Evolutionary conservation across 1,284 basidiomycete species (phyloP), one percentile per base, ranked within the genome.

Genomic region (Cutaneotrichosporon daszewskae): DNA sequence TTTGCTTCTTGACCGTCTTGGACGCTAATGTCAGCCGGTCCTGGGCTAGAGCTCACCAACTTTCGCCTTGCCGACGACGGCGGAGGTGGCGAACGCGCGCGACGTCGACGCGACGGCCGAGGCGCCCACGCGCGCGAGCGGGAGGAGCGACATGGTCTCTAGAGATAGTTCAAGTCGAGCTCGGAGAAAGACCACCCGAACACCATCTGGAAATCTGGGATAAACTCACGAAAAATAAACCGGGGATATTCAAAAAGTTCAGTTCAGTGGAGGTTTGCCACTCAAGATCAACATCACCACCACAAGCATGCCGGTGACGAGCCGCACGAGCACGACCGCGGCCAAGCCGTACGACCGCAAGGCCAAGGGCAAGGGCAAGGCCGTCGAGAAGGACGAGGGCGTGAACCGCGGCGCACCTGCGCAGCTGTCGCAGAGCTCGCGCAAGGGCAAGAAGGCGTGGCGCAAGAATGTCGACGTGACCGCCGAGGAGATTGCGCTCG

Each of bases 391-490:
- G 26, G 52, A 47, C 17, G 57, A 50, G 25, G 48, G 56, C 6
- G 14, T 38, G 22, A 45, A 58, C 36, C 36, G 59, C 22, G 72
- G 72, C 17, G 84, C 84, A 4, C 85, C 85, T 0, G 75, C 84
- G 1, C 82, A 84, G 57, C 77, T 76, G 36, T 75, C 72, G 11
- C 88, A 92, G 64, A 71, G 80, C 0, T 87, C 83, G 54, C 75
- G 90, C 45, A 95, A 90, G 68, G 86, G 88, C 37, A 95, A 94
- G 72, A 81, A 80, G 48, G 82, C 89, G 42, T 95, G 91, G 91
- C 74, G 91, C 60, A 95, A 95, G 73, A 87, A 94, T 68, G 81
- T 91, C 41, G 81, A 91, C 64, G 77, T 91, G 33, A 78, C 78
- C 20, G 79, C 79, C 28, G 79, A 89, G 29, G 88, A 91, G 58